These are phyloP conservation scores for Vigna nakashimae DNA, from an alignment of 306 rosid species.

Conservation along the genomic window DNA sequence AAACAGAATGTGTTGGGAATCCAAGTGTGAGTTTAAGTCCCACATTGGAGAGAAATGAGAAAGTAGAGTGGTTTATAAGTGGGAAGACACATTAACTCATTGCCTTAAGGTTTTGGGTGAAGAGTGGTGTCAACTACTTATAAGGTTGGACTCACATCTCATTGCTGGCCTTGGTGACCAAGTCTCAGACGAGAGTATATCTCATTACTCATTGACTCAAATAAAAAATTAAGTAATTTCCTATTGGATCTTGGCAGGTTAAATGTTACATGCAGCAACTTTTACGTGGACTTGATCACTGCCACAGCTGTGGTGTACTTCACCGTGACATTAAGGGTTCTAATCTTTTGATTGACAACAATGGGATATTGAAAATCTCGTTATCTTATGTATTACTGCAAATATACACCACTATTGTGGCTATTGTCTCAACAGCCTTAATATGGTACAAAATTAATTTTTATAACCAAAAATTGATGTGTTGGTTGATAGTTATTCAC, in stretches of 20 bases:
- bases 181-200: too few species aligned
- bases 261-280: constrained; percentile 97
- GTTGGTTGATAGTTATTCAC: constrained; percentile 20
- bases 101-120: too few species aligned
- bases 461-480: not conserved
- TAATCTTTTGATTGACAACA: constrained; percentile 89
- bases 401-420: not conserved
- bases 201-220: too few species aligned
- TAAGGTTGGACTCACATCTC: too few species aligned
- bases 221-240: constrained; percentile 15
- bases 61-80: too few species aligned
- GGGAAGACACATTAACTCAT: too few species aligned
- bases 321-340: constrained; percentile 97
- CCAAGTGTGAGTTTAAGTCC: too few species aligned
- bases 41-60: too few species aligned
- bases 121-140: too few species aligned
- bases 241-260: constrained; percentile 67
- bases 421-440: constrained; percentile 2
- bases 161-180: too few species aligned
- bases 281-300: constrained; percentile 83
- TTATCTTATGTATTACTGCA: constrained; percentile 1
- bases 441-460: not conserved
- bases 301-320: constrained; percentile 84
- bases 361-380: constrained; percentile 69
- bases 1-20: constrained; percentile 25